phyloP scores from a whole-genome alignment of 164 flowering plant genomes.

The Aristolochia contorta region DNA sequence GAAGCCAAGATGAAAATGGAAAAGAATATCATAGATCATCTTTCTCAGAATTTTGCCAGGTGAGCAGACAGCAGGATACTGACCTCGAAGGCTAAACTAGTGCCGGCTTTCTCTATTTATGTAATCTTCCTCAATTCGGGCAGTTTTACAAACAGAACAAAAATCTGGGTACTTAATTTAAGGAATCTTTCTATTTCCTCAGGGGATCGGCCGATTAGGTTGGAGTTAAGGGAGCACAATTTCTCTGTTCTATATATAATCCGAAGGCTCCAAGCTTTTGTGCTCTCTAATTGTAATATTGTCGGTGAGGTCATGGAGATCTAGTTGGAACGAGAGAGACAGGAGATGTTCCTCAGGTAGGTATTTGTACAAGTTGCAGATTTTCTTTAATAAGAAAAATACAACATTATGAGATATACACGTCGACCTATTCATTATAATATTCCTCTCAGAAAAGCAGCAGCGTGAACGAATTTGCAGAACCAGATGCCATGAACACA shows the following conservation, averaged over 20 bases:
- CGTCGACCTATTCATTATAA: constrained; percentile 7
- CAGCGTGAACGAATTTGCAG: constrained; percentile 2
- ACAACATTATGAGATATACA: neutral
- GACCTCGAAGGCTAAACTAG: no score
- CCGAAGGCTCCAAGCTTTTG: neutral
- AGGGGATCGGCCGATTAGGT: no score
- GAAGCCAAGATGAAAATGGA: no score
- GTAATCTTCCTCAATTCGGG: no score
- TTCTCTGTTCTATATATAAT: neutral
- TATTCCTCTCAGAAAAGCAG: constrained; percentile 6
- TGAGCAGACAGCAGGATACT: no score
- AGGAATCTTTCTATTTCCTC: no score
- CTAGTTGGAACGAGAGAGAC: neutral
- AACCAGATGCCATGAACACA: constrained; percentile 16
- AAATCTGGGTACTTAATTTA: no score
- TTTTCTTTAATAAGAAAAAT: neutral
- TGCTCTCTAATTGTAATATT: neutral
- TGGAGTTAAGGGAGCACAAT: neutral
- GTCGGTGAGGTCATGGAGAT: neutral
- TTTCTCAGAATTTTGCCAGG: no score
- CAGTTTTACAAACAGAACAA: no score
- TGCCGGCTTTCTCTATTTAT: no score
- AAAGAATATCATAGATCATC: no score
- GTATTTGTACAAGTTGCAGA: neutral
- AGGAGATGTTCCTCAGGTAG: neutral